These are phyloP conservation scores for Heritiera fomes DNA, from an alignment of 345 rosid species.

Conservation along the genomic window DNA sequence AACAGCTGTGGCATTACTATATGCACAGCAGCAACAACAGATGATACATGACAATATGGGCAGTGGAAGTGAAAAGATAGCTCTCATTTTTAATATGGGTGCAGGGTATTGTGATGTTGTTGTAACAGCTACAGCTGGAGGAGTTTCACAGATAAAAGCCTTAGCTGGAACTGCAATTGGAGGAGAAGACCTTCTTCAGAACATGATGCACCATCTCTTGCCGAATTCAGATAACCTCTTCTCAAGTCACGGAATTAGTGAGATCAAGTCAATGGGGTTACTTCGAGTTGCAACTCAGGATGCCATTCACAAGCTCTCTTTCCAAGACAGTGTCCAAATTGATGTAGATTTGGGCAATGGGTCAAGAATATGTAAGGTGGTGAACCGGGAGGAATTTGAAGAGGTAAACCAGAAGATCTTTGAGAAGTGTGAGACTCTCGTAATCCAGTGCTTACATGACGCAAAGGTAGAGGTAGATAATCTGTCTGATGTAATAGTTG, in stretches of 20 bases:
- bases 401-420: constrained; percentile 60
- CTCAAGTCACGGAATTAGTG: constrained; percentile 40
- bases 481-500: constrained; percentile 66
- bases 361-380: constrained; percentile 45
- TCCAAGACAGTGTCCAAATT: constrained; percentile 44
- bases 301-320: constrained; percentile 67
- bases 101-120: constrained; percentile 89
- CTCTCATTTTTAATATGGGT: constrained; percentile 83
- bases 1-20: constrained; percentile 79
- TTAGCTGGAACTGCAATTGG: constrained; percentile 69
- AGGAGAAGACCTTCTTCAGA: constrained; percentile 87
- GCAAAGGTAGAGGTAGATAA: constrained; percentile 61
- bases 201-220: constrained; percentile 57
- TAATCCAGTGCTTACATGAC: constrained; percentile 63
- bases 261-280: constrained; percentile 46
- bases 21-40: constrained; percentile 88
- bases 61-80: constrained; percentile 79
- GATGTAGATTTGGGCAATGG: constrained; percentile 74
- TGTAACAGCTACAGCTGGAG: constrained; percentile 83
- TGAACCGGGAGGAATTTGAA: constrained; percentile 67
- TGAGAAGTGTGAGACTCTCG: constrained; percentile 60
- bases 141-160: constrained; percentile 88
- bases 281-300: constrained; percentile 83
- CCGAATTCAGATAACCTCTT: constrained; percentile 48
- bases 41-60: constrained; percentile 66